These are phyloP conservation scores for Penicillium sclerotiorum DNA, from an alignment of 2,329 filamentous ascomycete species.

Conservation along the genomic window DNA sequence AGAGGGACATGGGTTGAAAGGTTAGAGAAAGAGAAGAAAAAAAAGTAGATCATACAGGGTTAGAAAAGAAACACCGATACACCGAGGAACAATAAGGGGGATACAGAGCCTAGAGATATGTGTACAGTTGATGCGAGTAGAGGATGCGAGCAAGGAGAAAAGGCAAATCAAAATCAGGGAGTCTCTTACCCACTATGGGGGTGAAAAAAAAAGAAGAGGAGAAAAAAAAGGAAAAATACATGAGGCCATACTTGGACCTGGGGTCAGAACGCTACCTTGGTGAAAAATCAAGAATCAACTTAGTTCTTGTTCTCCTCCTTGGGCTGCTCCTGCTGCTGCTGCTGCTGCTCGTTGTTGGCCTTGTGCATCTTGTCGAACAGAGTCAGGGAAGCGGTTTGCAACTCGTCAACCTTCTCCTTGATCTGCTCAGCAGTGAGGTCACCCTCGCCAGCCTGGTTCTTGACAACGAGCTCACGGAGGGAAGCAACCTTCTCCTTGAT, in stretches of 20 bases:
- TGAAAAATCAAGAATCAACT: slow-evolving; percentile 31
- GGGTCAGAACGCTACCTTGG: slow-evolving; percentile 33
- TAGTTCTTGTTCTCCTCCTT: slow-evolving; percentile 68
- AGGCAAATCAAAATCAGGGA: slow-evolving; percentile 23
- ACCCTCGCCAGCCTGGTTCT: slow-evolving; percentile 92
- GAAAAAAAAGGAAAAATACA: slow-evolving; percentile 31
- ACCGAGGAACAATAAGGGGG: slow-evolving; percentile 34
- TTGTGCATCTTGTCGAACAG: slow-evolving; percentile 99
- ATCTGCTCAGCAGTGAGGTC: slow-evolving; percentile 84
- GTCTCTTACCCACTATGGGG: slow-evolving; percentile 26
- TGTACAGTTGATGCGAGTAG: slow-evolving; percentile 40
- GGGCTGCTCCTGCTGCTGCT: slow-evolving; percentile 52
- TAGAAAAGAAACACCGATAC: slow-evolving; percentile 39
- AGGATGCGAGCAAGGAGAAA: slow-evolving; percentile 21
- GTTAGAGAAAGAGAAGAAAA: slow-evolving; percentile 22
- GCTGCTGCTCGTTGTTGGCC: slow-evolving; percentile 71
- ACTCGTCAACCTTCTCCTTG: slow-evolving; percentile 98
- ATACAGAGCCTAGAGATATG: slow-evolving; percentile 33
- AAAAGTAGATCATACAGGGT: slow-evolving; percentile 27
- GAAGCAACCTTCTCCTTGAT: slow-evolving; percentile 90
- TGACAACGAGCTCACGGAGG: slow-evolving; percentile 86
- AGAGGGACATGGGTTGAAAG: slow-evolving; percentile 31
- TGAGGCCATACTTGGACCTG: slow-evolving; percentile 21
- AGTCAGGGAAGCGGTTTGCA: slow-evolving; percentile 92
- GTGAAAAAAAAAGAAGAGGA: slow-evolving; percentile 23